Evolutionary conservation across 805 yeast species (phyloP).

Genomic region (Starmerella sp.): DNA sequence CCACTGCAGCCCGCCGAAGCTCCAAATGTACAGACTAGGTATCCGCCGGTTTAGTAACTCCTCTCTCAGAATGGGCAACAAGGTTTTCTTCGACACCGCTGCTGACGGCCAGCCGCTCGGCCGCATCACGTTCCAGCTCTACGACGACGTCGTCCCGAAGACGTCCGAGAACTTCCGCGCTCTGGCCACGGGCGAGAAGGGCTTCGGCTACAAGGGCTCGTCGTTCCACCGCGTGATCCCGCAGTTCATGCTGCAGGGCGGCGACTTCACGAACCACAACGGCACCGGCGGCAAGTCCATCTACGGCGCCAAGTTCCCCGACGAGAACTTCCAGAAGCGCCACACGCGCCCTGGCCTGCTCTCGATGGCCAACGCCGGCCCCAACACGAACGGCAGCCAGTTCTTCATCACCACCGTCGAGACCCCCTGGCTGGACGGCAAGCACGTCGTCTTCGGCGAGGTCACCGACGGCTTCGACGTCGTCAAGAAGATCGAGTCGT

Average conservation of each 20-base stretch:
- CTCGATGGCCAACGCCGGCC: conserved; percentile 98
- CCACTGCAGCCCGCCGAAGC: neutral
- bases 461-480: conserved; percentile 74
- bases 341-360: conserved; percentile 74
- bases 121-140: conserved; percentile 75
- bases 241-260: conserved; percentile 88
- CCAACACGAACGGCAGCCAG: conserved; percentile 96
- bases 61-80: conserved; percentile 27
- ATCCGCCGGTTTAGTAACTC: conserved; percentile 20
- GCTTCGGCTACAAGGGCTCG: conserved; percentile 76
- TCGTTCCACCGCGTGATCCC: conserved; percentile 96
- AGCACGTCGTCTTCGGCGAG: conserved; percentile 93
- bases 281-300: conserved; percentile 90
- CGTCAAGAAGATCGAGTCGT: conserved; percentile 72
- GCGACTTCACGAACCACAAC: conserved; percentile 74
- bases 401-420: conserved; percentile 89
- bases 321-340: conserved; percentile 61
- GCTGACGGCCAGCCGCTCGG: conserved; percentile 72
- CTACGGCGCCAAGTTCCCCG: conserved; percentile 62
- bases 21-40: conserved; percentile 14
- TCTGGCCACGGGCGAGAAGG: conserved; percentile 87
- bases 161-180: conserved; percentile 95
- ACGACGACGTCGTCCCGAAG: conserved; percentile 86
- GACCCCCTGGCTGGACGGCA: conserved; percentile 83
- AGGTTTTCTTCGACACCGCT: conserved; percentile 73